A percentile compares a stretch with the other conserved stretches of the same genome.
Evolutionary conservation across 495 filamentous ascomycete genomes (phyloP).

Genomic region (Choiromyces venosus): DNA sequence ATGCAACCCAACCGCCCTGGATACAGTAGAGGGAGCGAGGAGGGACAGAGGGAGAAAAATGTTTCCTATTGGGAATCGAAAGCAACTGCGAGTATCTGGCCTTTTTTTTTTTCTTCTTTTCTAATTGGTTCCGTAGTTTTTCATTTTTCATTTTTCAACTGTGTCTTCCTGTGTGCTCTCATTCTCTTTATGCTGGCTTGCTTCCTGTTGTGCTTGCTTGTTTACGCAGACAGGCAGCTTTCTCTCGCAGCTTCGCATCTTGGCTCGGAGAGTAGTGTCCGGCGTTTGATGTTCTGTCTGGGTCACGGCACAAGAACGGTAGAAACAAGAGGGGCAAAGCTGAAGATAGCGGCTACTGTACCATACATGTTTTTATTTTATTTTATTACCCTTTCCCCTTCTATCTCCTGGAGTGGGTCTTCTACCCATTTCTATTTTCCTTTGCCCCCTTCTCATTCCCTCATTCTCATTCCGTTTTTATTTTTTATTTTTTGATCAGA

Average conservation of each 20-base stretch:
- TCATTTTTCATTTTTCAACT: conserved; percentile 1
- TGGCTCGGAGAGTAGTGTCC: conserved; percentile 10
- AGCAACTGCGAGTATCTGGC: conserved; percentile 29
- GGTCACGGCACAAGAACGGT: neutral
- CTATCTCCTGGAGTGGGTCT: conserved; percentile 14
- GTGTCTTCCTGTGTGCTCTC: neutral
- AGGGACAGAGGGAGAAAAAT: neutral
- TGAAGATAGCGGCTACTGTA: conserved; percentile 26
- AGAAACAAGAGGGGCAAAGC: conserved; percentile 33
- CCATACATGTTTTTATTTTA: conserved; percentile 24
- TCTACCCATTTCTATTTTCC: neutral
- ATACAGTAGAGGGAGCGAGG: neutral
- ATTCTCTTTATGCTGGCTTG: conserved; percentile 1
- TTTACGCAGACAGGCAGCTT: neutral
- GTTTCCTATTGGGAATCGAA: conserved; percentile 34
- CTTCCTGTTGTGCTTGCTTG: conserved; percentile 12
- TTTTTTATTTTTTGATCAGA: neutral
- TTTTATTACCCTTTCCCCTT: conserved; percentile 22
- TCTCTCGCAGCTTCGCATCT: conserved; percentile 10
- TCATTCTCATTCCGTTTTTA: neutral
- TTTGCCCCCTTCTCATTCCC: conserved; percentile 11
- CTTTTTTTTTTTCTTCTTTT: conserved; percentile 26
- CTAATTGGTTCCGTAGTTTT: conserved; percentile 10
- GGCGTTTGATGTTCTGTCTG: conserved; percentile 16
- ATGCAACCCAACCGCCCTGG: neutral